These are phyloP conservation scores for Ophiosphaerella korrae DNA, from an alignment of 2,329 filamentous ascomycete species.

Conservation along the genomic window DNA sequence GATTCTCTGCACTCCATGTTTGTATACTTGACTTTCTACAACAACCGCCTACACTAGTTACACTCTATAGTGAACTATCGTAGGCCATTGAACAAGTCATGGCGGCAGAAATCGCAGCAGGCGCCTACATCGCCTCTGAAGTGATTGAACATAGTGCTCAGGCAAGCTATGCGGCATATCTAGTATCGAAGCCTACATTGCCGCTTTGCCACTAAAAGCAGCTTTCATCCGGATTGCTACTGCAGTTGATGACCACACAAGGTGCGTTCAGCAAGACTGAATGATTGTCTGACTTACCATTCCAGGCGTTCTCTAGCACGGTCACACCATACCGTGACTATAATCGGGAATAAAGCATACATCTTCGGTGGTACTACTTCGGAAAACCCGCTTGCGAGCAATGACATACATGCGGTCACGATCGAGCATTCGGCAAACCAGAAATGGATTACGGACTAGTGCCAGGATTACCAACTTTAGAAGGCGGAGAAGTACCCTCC, in stretches of 20 bases:
- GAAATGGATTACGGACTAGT: conserved; percentile 50
- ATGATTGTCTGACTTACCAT: conserved; percentile 9
- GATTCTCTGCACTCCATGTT: no score
- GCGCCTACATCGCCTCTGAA: conserved; percentile 45
- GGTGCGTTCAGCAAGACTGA: conserved; percentile 19
- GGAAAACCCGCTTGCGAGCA: conserved; percentile 45
- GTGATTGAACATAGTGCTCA: conserved; percentile 49
- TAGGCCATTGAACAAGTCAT: not conserved
- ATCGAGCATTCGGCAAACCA: conserved; percentile 36
- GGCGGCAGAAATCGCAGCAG: conserved; percentile 50
- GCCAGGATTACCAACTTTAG: conserved; percentile 45
- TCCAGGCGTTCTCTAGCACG: conserved; percentile 36
- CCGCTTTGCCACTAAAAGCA: conserved; percentile 51
- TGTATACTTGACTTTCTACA: no score
- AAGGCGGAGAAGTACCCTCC: conserved; percentile 39
- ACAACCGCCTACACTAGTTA: no score
- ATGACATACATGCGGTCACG: conserved; percentile 50
- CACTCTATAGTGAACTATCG: no score
- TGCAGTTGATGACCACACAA: conserved; percentile 41
- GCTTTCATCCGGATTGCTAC: conserved; percentile 50
- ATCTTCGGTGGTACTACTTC: conserved; percentile 51
- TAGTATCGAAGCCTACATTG: conserved; percentile 50
- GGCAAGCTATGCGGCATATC: conserved; percentile 48
- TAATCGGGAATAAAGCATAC: conserved; percentile 51
- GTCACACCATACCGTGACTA: conserved; percentile 48